Evolutionary conservation across 163 green algal genomes (phyloP).

Genomic region (Chloromonas sp.): DNA sequence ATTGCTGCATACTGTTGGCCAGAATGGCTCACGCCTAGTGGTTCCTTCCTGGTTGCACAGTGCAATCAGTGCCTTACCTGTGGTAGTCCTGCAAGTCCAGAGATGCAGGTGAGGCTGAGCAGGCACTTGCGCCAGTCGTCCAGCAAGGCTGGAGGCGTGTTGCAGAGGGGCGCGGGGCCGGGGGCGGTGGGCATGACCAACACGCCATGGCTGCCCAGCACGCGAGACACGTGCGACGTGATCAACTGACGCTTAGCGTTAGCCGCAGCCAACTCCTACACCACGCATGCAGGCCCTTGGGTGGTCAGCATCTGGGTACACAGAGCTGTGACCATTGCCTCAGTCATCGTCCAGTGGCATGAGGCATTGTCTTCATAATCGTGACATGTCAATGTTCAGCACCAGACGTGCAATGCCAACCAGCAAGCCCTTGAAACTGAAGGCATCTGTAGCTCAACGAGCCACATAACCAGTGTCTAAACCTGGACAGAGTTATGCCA

Average conservation of each 20-base stretch:
- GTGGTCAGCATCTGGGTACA: too few species aligned
- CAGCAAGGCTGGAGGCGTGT: slow-evolving; percentile 44
- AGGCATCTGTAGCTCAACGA: neutral
- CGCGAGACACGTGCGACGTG: neutral
- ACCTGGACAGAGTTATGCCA: neutral
- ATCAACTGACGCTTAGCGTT: neutral
- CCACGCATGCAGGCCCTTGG: neutral
- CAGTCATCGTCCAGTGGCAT: neutral
- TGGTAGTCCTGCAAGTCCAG: slow-evolving; percentile 70
- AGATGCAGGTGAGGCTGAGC: slow-evolving; percentile 73
- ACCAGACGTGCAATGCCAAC: neutral
- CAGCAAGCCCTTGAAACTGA: neutral
- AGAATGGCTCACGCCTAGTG: neutral
- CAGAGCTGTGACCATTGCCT: neutral
- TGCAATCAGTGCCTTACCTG: slow-evolving; percentile 52
- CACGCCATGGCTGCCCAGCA: slow-evolving; percentile 39
- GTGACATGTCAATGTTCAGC: neutral
- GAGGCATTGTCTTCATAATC: neutral
- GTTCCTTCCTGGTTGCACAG: neutral
- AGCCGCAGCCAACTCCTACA: neutral
- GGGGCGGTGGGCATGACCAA: slow-evolving; percentile 69
- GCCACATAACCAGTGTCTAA: neutral
- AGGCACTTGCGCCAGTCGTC: slow-evolving; percentile 56
- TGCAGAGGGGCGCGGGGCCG: slow-evolving; percentile 49
- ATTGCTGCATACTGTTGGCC: neutral